phyloP scores from a whole-genome alignment of 192 early-diverging fungal species.

The Pilaira anomala region DNA sequence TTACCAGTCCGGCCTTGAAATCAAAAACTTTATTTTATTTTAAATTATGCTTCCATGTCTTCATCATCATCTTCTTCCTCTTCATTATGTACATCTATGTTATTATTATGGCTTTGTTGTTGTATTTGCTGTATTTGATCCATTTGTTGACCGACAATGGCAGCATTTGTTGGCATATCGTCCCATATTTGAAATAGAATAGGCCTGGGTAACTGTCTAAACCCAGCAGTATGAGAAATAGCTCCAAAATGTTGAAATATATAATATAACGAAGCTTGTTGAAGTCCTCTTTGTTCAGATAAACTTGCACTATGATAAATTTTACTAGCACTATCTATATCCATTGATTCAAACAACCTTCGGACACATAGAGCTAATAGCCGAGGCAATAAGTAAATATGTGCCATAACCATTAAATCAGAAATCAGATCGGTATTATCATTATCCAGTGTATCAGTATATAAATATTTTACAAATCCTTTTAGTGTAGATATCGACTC shows the following conservation, averaged over 20 bases:
- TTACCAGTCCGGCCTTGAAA: no score
- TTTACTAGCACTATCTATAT: slow-evolving; percentile 51
- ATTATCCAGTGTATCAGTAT: slow-evolving; percentile 50
- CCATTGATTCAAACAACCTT: slow-evolving; percentile 44
- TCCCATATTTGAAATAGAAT: slow-evolving; percentile 62
- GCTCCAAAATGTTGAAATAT: slow-evolving; percentile 60
- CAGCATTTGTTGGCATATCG: slow-evolving; percentile 40
- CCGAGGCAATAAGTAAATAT: slow-evolving; percentile 55
- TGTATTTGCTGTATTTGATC: background rate
- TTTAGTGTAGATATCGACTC: slow-evolving; percentile 50
- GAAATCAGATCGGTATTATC: slow-evolving; percentile 39
- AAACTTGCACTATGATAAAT: slow-evolving; percentile 53
- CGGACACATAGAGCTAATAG: slow-evolving; percentile 48
- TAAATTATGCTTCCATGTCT: no score
- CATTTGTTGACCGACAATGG: slow-evolving; percentile 21
- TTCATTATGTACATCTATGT: background rate
- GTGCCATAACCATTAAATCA: slow-evolving; percentile 58
- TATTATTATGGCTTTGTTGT: no score
- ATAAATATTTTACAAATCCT: slow-evolving; percentile 55
- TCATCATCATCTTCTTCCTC: no score
- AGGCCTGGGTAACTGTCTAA: slow-evolving; percentile 47
- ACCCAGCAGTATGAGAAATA: slow-evolving; percentile 54
- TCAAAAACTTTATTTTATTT: no score
- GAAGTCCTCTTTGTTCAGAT: slow-evolving; percentile 50
- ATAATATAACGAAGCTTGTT: slow-evolving; percentile 46